Evolutionary conservation across 2,329 filamentous ascomycete genomes (phyloP).

Genomic region (Colletotrichum liaoningense): DNA sequence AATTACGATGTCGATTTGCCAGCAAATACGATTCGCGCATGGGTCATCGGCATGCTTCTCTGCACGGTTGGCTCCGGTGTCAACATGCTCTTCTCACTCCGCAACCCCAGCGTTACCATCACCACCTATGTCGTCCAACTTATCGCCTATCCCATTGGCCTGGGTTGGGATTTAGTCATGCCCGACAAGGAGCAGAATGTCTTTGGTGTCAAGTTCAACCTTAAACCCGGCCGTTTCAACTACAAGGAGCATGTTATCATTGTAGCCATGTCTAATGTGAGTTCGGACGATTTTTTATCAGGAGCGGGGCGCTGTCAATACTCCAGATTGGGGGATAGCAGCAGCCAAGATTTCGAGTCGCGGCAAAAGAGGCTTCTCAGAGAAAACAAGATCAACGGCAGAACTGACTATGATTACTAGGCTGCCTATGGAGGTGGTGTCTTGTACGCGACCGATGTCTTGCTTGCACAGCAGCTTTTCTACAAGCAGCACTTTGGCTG

Average conservation of each 20-base stretch:
- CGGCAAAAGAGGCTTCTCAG: not conserved
- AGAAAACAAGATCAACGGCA: not conserved
- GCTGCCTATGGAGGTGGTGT: conserved; percentile 68
- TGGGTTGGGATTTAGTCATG: conserved; percentile 65
- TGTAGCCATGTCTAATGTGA: conserved; percentile 73
- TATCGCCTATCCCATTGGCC: conserved; percentile 69
- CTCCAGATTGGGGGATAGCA: not conserved
- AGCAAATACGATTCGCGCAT: conserved; percentile 73
- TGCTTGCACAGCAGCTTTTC: conserved; percentile 57
- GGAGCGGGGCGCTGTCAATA: not conserved
- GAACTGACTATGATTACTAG: conserved; percentile 44
- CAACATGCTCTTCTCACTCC: conserved; percentile 71
- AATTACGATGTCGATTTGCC: conserved; percentile 74
- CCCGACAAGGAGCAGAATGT: conserved; percentile 63
- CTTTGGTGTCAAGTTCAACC: conserved; percentile 65
- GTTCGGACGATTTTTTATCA: conserved; percentile 39
- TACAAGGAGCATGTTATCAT: conserved; percentile 72
- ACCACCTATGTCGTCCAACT: conserved; percentile 73
- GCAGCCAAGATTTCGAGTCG: conserved; percentile 4
- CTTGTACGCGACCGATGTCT: conserved; percentile 57
- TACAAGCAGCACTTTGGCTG: conserved; percentile 66
- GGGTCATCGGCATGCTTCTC: conserved; percentile 70
- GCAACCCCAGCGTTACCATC: conserved; percentile 69
- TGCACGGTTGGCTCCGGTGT: conserved; percentile 71
- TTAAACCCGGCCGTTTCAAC: conserved; percentile 69